These are phyloP conservation scores for Hsuehochloa calcarea DNA, from an alignment of 176 grass and related monocot genomes.

Conservation along the genomic window DNA sequence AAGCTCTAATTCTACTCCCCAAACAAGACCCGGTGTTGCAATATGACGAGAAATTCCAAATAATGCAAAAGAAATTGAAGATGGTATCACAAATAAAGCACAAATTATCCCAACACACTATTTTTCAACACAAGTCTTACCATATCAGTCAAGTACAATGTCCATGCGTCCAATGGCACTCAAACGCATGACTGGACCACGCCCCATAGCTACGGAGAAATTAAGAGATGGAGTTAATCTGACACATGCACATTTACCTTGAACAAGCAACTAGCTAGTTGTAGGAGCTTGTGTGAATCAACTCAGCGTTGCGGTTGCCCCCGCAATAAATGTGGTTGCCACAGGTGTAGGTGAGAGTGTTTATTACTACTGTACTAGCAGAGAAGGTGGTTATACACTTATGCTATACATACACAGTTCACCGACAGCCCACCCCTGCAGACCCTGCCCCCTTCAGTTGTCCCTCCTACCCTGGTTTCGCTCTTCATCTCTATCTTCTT, in stretches of 20 bases:
- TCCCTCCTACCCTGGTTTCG: conserved; percentile 14
- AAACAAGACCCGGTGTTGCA: background rate
- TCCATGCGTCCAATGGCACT: conserved; percentile 24
- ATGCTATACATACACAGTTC: conserved; percentile 42
- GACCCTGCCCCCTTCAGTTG: conserved; percentile 31
- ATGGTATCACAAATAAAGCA: background rate
- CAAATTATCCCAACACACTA: background rate
- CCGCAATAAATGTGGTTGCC: conserved; percentile 66
- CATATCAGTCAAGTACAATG: conserved; percentile 13
- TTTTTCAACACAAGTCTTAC: conserved; percentile 24
- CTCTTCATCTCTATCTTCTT: conserved; percentile 8
- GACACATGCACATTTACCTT: conserved; percentile 23
- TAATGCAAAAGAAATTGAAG: conserved; percentile 26
- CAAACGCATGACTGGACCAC: conserved; percentile 29
- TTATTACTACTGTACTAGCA: conserved; percentile 64
- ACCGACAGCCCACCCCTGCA: conserved; percentile 67
- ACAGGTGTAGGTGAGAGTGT: conserved; percentile 69
- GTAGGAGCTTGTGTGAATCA: conserved; percentile 34
- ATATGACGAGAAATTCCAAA: background rate
- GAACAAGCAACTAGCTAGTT: conserved; percentile 20
- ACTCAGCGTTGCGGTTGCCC: conserved; percentile 31
- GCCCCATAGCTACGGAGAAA: background rate
- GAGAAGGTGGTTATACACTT: conserved; percentile 46
- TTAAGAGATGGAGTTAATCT: conserved; percentile 13
- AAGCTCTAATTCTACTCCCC: background rate